Conservation (phyloP, 345 rosid species). For the Eucalyptus erythrocorys region DNA sequence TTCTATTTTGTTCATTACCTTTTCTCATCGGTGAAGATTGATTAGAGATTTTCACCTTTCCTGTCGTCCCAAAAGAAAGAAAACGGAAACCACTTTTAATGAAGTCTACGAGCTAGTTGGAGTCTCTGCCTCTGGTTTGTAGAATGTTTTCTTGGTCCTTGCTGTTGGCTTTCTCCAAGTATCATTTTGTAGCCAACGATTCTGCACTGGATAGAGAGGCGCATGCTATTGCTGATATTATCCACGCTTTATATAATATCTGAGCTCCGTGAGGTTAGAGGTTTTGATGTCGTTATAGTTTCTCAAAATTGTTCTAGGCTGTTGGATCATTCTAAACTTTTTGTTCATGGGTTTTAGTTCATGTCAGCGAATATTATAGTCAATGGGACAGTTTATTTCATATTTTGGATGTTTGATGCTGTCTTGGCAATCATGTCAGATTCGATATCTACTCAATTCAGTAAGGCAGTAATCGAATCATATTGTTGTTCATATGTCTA, state of each 20-base stretch:
- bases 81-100: not conserved
- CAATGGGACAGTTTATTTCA: not conserved
- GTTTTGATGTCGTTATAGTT: not conserved
- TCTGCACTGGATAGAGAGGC: not conserved
- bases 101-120: not conserved
- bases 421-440: not conserved
- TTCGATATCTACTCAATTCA: not conserved
- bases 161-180: not conserved
- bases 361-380: not conserved
- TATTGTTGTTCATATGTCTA: not conserved
- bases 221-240: not conserved
- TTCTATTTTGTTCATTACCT: constrained; percentile 41
- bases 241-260: not conserved
- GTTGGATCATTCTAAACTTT: not conserved
- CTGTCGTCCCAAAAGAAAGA: not conserved
- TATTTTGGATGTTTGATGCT: not conserved
- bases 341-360: not conserved
- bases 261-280: not conserved
- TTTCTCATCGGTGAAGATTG: constrained; percentile 35
- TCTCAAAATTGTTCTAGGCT: not conserved
- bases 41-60: constrained; percentile 3
- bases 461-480: not conserved
- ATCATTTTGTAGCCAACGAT: not conserved
- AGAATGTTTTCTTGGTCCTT: not conserved
- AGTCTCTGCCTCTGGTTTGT: not conserved